These are phyloP conservation scores for Lizanozyma gosingica DNA, from an alignment of 1,139 yeast species.

Conservation along the genomic window DNA sequence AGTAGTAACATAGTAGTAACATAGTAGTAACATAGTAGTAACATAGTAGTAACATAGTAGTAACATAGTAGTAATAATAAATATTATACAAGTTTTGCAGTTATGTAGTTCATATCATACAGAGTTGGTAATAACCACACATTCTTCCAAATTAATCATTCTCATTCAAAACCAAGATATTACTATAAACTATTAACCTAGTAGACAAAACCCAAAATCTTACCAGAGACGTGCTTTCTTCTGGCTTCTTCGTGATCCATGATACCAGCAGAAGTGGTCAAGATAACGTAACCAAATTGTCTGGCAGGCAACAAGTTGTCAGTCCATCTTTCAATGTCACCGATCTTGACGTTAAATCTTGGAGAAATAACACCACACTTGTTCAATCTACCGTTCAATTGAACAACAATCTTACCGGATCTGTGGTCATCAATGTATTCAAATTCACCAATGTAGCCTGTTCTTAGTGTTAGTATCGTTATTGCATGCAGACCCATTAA, in stretches of 20 bases:
- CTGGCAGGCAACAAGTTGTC: constrained; percentile 96
- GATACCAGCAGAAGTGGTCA: constrained; percentile 98
- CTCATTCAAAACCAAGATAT: not conserved
- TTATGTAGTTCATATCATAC: too few species aligned
- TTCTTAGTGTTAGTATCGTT: not conserved
- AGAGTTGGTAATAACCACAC: too few species aligned
- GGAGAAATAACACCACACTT: constrained; percentile 98
- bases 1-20: too few species aligned
- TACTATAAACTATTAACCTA: constrained; percentile 20
- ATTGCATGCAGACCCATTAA: too few species aligned
- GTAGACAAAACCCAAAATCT: constrained; percentile 93
- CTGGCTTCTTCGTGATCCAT: constrained; percentile 99
- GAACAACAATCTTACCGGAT: constrained; percentile 95
- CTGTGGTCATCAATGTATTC: constrained; percentile 99
- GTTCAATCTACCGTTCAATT: constrained; percentile 96
- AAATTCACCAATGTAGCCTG: constrained; percentile 93
- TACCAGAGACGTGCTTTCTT: constrained; percentile 99
- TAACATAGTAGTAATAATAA: too few species aligned
- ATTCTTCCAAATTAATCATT: too few species aligned
- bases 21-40: too few species aligned
- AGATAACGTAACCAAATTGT: constrained; percentile 95
- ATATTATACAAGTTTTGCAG: too few species aligned
- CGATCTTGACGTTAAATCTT: constrained; percentile 92
- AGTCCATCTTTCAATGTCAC: constrained; percentile 96
- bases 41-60: too few species aligned